These are phyloP conservation scores for Calocybe gangraenosa DNA, from an alignment of 768 basidiomycete species.

Conservation along the genomic window DNA sequence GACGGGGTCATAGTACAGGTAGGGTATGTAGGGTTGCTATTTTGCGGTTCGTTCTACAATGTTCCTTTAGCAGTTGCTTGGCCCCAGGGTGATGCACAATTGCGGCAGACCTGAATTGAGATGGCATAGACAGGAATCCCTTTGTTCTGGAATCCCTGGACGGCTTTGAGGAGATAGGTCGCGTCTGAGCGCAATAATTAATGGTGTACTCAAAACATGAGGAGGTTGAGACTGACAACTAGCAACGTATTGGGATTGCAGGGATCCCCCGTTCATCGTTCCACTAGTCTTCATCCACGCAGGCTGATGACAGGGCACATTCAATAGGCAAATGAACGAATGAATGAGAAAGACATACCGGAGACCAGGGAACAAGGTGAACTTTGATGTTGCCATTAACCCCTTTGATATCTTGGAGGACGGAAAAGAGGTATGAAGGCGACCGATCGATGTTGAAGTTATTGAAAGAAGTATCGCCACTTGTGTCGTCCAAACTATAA, in stretches of 20 bases:
- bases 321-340: background rate
- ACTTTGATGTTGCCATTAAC: conserved; percentile 51
- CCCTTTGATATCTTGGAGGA: conserved; percentile 58
- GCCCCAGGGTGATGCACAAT: background rate
- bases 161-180: conserved; percentile 64
- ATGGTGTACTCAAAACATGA: background rate
- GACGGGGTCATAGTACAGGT: conserved; percentile 51
- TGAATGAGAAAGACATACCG: conserved; percentile 42
- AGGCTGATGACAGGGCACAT: conserved; percentile 38
- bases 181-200: conserved; percentile 42
- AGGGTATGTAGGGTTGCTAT: conserved; percentile 66
- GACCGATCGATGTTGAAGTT: conserved; percentile 53
- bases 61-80: background rate
- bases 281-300: conserved; percentile 74
- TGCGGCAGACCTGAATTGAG: conserved; percentile 37
- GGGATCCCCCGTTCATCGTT: conserved; percentile 63
- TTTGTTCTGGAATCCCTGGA: conserved; percentile 63
- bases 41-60: conserved; percentile 44
- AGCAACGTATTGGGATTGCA: conserved; percentile 43
- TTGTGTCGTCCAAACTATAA: conserved; percentile 65
- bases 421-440: conserved; percentile 61
- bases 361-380: conserved; percentile 71
- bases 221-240: conserved; percentile 36
- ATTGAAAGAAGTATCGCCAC: conserved; percentile 54
- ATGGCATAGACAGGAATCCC: conserved; percentile 64